Evolutionary conservation across 441 rosid genomes (phyloP).

Genomic region (Erodium texanum): DNA sequence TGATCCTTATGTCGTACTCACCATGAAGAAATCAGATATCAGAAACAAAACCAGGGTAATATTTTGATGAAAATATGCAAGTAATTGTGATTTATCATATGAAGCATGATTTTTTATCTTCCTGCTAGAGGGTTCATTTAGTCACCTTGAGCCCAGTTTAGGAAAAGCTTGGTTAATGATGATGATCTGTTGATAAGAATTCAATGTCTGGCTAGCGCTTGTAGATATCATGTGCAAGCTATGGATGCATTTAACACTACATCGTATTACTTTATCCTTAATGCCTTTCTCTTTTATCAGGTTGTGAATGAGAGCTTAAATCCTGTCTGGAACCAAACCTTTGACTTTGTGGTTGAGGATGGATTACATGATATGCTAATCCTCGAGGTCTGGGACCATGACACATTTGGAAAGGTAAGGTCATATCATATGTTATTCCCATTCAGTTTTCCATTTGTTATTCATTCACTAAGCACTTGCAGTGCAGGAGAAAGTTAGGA

Average conservation of each 20-base stretch:
- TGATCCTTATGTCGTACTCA: constrained; percentile 80
- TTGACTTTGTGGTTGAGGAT: constrained; percentile 93
- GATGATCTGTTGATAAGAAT: not conserved
- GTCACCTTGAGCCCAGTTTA: not conserved
- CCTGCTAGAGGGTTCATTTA: constrained; percentile 1
- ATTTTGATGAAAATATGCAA: constrained; percentile 14
- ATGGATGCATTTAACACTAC: not conserved
- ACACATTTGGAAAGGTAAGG: constrained; percentile 92
- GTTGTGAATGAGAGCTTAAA: constrained; percentile 82
- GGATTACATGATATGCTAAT: constrained; percentile 93
- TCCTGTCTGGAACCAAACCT: constrained; percentile 96
- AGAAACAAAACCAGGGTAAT: constrained; percentile 79
- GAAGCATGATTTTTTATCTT: not conserved
- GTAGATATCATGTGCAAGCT: not conserved
- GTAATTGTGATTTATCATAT: constrained; percentile 10
- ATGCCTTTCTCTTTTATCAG: constrained; percentile 26
- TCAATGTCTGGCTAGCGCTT: not conserved
- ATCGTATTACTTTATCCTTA: not conserved
- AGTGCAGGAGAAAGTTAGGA: too few species aligned
- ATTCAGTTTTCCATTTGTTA: not conserved
- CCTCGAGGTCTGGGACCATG: constrained; percentile 89
- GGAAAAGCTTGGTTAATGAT: not conserved
- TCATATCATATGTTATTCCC: not conserved
- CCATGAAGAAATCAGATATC: constrained; percentile 75
- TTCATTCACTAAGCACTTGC: too few species aligned